Percentiles rank a stretch among this genome's conserved stretches.
Conservation (phyloP, 768 basidiomycete species). For the Lactarius sanguifluus region DNA sequence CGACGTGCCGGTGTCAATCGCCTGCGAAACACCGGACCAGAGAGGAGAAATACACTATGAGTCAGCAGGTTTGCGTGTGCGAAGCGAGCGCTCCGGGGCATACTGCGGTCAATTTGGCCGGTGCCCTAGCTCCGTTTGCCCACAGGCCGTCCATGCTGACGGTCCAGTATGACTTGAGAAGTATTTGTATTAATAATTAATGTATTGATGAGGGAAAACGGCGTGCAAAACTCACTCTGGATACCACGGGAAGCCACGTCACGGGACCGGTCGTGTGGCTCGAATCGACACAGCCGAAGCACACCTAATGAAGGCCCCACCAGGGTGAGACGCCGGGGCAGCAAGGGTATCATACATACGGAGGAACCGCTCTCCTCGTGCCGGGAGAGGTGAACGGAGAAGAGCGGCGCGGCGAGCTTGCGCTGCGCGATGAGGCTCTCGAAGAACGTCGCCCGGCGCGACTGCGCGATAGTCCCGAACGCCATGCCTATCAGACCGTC, state of each 20-base stretch:
- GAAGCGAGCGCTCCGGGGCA: background rate
- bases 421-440: slow-evolving; percentile 54
- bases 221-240: slow-evolving; percentile 31
- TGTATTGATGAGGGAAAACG: background rate
- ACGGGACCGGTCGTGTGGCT: slow-evolving; percentile 40
- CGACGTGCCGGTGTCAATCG: slow-evolving; percentile 68
- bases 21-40: slow-evolving; percentile 38
- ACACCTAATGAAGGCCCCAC: slow-evolving; percentile 34
- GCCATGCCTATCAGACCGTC: slow-evolving; percentile 63
- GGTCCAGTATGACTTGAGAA: slow-evolving; percentile 60
- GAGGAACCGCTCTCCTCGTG: slow-evolving; percentile 46
- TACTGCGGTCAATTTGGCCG: slow-evolving; percentile 37
- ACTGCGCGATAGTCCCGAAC: slow-evolving; percentile 54
- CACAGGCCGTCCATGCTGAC: slow-evolving; percentile 48
- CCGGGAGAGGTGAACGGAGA: slow-evolving; percentile 59
- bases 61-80: background rate
- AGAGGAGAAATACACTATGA: background rate
- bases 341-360: slow-evolving; percentile 34
- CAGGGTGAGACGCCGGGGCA: background rate
- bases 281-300: slow-evolving; percentile 45
- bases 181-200: background rate
- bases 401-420: slow-evolving; percentile 47
- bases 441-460: slow-evolving; percentile 53
- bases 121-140: slow-evolving; percentile 34
- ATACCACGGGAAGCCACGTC: slow-evolving; percentile 42